Base-by-base conservation (phyloP, 2,329 filamentous ascomycete genomes). In the Phaeosphaeria sp. region DNA sequence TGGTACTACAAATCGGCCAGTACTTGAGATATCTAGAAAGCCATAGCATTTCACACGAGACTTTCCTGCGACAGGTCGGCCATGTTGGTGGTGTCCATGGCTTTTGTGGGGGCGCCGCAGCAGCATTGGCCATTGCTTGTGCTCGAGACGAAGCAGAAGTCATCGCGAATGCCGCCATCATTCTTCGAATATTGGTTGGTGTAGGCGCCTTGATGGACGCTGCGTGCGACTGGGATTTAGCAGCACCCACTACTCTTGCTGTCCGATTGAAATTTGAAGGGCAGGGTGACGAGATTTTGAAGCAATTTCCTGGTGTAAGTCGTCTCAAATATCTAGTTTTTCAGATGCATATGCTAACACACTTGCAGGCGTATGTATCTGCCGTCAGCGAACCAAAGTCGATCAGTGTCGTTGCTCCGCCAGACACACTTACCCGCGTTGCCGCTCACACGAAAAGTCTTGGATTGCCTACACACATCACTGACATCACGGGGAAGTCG, bases 361-460 rank as follows among this genome's bases (percentile, higher is more conserved):
- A 36, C 15, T 11, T 21, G 18, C 20, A 61, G 59, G 58, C 49
- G 20, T 67, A 69, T 42, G 54, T 68, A 49, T 69, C 67, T 1
- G 67, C 67, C 1, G 52, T 68, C 22, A 68, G 65, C 15, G 67
- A 68, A 22, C 65, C 66, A 18, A 67, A 59, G 55, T 65, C 62
- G 8, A 54, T 69, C 39, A 69, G 67, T 52, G 59, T 68, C 17
- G 66, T 69, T 13, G 63, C 63, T 11, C 49, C 61, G 7, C 57
- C 57, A 3, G 42, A 33, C 4, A 48, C 53, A n/a, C 59, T 69
- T 27, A 49, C 53, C 27, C 45, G 56, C 40, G 49, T 69, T 21
- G 52, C 53, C 27, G 60, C 60, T 42, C 54, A 54, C 30, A 49
- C 54, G 9, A 51, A 54, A 6, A 63, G 64, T 6, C 45, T 68